Percentiles rank a stretch among this genome's conserved stretches.
Evolutionary conservation across 805 yeast species (phyloP).

Genomic region (Candida sanyiensis): DNA sequence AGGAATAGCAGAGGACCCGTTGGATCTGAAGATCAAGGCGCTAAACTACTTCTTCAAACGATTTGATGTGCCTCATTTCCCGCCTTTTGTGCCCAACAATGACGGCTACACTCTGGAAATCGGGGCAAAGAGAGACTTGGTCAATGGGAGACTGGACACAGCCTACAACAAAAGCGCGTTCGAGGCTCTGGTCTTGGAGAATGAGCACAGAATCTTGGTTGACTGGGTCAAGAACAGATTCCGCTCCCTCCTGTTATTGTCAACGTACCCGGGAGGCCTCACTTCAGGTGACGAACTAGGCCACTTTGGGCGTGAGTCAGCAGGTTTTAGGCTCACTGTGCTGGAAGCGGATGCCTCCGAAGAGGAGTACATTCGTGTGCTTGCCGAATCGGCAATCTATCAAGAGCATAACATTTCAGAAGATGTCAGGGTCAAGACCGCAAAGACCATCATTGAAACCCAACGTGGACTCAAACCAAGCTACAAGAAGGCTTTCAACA

Average conservation of each 20-base stretch:
- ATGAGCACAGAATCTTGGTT: constrained; percentile 58
- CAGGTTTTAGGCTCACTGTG: constrained; percentile 30
- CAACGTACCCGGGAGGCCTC: constrained; percentile 38
- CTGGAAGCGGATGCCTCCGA: constrained; percentile 37
- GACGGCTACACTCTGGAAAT: constrained; percentile 22
- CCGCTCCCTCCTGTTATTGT: constrained; percentile 51
- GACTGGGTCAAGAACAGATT: constrained; percentile 66
- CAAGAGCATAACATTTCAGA: constrained; percentile 46
- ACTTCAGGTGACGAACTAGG: constrained; percentile 12
- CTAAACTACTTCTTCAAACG: constrained; percentile 53
- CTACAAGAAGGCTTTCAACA: constrained; percentile 26
- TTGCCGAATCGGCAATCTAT: constrained; percentile 47
- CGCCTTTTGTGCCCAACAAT: constrained; percentile 36
- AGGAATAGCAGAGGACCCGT: constrained; percentile 48
- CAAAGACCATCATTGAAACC: constrained; percentile 29
- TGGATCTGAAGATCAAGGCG: constrained; percentile 57
- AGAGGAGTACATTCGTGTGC: constrained; percentile 37
- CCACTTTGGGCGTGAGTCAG: constrained; percentile 12
- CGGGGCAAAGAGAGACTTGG: neutral
- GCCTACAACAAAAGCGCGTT: constrained; percentile 48
- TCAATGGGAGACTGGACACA: constrained; percentile 41
- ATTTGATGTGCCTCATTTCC: constrained; percentile 36
- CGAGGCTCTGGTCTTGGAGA: constrained; percentile 36
- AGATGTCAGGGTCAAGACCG: constrained; percentile 35
- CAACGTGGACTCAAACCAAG: constrained; percentile 25